These are phyloP conservation scores for Chrysosporium keratinophilum DNA, from an alignment of 2,329 filamentous ascomycete species.

Conservation along the genomic window DNA sequence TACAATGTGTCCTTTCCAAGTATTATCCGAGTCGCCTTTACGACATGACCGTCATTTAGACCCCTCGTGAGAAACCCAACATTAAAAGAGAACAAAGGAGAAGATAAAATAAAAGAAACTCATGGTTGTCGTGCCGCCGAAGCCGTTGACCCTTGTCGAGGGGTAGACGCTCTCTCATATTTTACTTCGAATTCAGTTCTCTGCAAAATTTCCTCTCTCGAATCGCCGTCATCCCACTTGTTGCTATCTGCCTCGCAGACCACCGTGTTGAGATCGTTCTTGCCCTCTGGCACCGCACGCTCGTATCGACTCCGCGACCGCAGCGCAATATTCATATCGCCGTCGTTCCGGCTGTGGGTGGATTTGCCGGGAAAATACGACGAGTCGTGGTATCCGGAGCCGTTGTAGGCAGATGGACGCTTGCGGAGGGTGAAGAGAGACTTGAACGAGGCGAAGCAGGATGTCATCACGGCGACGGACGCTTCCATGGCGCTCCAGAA, in stretches of 20 bases:
- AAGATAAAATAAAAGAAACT: not conserved
- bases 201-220: conserved; percentile 13
- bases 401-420: conserved; percentile 9
- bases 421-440: conserved; percentile 12
- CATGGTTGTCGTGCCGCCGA: not conserved
- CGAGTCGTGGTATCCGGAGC: not conserved
- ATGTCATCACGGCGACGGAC: conserved; percentile 13
- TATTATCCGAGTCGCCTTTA: no score
- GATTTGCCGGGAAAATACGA: not conserved
- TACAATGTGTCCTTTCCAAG: no score
- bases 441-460: conserved; percentile 15
- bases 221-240: conserved; percentile 13
- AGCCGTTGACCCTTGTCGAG: not conserved
- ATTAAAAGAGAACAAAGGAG: not conserved
- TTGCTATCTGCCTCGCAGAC: conserved; percentile 2
- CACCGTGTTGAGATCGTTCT: conserved; percentile 7
- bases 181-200: conserved; percentile 14
- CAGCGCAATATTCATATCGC: conserved; percentile 1
- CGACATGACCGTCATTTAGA: no score
- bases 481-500: conserved; percentile 15
- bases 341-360: not conserved
- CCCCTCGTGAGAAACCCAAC: not conserved
- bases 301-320: conserved; percentile 4
- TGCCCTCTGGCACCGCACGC: not conserved
- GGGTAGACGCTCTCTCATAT: conserved; percentile 9